Percentiles rank a stretch among this genome's conserved stretches.
Evolutionary conservation across 306 rosid species (phyloP).

Genomic region (Vicia villosa): DNA sequence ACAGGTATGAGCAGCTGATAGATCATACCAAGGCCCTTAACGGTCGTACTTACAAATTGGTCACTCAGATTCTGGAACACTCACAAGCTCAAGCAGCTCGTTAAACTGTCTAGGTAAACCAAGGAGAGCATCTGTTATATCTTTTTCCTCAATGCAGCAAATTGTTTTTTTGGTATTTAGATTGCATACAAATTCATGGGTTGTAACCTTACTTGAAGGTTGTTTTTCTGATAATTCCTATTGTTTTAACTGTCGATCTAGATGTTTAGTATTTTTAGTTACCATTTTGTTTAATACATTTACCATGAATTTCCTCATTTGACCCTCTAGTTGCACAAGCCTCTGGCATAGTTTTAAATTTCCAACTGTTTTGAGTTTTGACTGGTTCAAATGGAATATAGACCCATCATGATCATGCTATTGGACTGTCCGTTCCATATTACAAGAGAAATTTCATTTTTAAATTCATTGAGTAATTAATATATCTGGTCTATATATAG

Average conservation of each 20-base stretch:
- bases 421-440: too few species aligned
- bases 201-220: conserved; percentile 9
- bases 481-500: too few species aligned
- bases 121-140: conserved; percentile 20
- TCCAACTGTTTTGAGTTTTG: too few species aligned
- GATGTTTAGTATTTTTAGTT: conserved; percentile 1
- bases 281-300: conserved; percentile 31
- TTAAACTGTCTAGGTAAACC: conserved; percentile 38
- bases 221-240: conserved; percentile 19
- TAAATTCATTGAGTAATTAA: too few species aligned
- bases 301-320: conserved; percentile 5
- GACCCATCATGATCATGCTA: too few species aligned
- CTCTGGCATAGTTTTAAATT: too few species aligned
- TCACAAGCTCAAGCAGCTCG: conserved; percentile 62
- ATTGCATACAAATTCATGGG: conserved; percentile 28
- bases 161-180: conserved; percentile 37
- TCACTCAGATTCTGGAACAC: conserved; percentile 71
- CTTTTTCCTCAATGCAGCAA: not conserved
- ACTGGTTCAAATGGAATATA: too few species aligned
- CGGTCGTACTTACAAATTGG: conserved; percentile 80
- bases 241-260: not conserved
- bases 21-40: conserved; percentile 81
- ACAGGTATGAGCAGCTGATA: conserved; percentile 90
- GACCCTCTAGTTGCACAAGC: not conserved
- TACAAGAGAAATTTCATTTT: too few species aligned